Evolutionary conservation across 441 rosid species (phyloP).

Genomic region (Flueggea neowawraea): DNA sequence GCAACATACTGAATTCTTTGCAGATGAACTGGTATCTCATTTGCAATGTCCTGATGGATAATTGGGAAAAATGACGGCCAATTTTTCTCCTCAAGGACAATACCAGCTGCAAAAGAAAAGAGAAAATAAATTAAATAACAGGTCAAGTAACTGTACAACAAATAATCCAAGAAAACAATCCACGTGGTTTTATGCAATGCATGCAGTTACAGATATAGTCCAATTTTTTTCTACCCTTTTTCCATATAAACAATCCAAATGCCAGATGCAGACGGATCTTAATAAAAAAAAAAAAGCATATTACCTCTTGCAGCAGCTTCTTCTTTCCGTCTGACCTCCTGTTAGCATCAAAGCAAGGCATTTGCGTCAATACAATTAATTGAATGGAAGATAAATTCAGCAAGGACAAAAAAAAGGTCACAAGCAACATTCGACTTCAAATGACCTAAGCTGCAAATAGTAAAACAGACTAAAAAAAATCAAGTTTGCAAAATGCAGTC

Average conservation of each 20-base stretch:
- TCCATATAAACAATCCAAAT: neutral
- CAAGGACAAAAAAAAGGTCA: neutral
- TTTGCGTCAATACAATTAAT: conserved; percentile 6
- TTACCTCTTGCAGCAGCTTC: conserved; percentile 90
- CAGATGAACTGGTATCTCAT: conserved; percentile 81
- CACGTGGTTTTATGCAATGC: no score
- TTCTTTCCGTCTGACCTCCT: conserved; percentile 80
- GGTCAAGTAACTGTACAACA: no score
- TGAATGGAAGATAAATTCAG: neutral
- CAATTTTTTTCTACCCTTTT: neutral
- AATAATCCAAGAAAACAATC: no score
- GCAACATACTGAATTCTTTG: conserved; percentile 87
- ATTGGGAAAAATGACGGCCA: conserved; percentile 96
- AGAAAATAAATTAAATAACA: conserved; percentile 7
- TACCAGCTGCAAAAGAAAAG: conserved; percentile 63
- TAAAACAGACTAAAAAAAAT: no score
- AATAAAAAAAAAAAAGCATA: conserved; percentile 3
- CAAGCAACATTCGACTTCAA: no score
- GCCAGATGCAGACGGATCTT: neutral
- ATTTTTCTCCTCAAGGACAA: conserved; percentile 80
- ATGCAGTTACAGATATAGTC: neutral
- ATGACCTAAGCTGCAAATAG: no score
- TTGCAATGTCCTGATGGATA: conserved; percentile 91
- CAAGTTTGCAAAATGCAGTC: no score
- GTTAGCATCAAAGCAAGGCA: conserved; percentile 13